Evolutionary conservation across 2,329 filamentous ascomycete species (phyloP).

Genomic region (Coniochaeta hoffmannii): DNA sequence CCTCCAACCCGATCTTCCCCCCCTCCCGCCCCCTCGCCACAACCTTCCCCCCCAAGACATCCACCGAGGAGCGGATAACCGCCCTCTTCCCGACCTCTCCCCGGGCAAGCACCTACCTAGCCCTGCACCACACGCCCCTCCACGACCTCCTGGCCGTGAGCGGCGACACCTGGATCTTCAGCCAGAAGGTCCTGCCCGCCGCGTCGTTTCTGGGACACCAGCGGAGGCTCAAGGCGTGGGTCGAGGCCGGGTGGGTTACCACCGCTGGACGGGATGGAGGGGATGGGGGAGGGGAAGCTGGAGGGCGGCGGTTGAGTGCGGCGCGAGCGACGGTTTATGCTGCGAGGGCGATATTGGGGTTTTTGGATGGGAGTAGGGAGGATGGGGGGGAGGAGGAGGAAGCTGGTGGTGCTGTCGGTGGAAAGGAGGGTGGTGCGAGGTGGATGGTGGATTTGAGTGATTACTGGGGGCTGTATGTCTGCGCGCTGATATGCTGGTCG

Average conservation of each 20-base stretch:
- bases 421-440: slow-evolving; percentile 2
- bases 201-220: slow-evolving; percentile 39
- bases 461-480: slow-evolving; percentile 50
- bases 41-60: slow-evolving; percentile 7
- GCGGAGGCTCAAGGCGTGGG: slow-evolving; percentile 37
- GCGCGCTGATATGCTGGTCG: slow-evolving; percentile 53
- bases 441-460: slow-evolving; percentile 35
- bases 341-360: slow-evolving; percentile 38
- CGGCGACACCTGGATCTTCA: slow-evolving; percentile 52
- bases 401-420: slow-evolving; percentile 7
- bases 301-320: slow-evolving; percentile 10
- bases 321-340: slow-evolving; percentile 24
- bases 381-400: background rate
- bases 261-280: too few species aligned
- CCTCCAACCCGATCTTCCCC: background rate
- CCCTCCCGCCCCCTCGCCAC: slow-evolving; percentile 12
- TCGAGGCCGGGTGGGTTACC: too few species aligned
- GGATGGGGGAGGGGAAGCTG: too few species aligned
- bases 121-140: slow-evolving; percentile 51
- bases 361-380: slow-evolving; percentile 37
- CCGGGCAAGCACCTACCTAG: slow-evolving; percentile 45
- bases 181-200: slow-evolving; percentile 39
- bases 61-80: slow-evolving; percentile 22
- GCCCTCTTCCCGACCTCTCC: slow-evolving; percentile 36
- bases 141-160: slow-evolving; percentile 49